Evolutionary conservation across 805 yeast species (phyloP).

Genomic region (Cyberlindnera petersonii): DNA sequence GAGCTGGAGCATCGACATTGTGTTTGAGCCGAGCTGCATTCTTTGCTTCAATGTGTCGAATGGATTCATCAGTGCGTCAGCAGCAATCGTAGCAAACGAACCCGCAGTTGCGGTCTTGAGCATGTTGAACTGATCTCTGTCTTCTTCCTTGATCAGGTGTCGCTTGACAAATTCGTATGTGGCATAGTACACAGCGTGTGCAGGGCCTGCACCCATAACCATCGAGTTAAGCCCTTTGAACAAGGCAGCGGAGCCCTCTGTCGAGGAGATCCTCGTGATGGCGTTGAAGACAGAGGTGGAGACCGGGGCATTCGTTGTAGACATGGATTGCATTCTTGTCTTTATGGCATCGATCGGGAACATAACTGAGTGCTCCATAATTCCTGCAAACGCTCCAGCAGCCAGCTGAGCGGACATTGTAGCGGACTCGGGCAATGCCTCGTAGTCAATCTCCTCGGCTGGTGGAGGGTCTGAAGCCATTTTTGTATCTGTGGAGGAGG

Average conservation of each 20-base stretch:
- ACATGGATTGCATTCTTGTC: conserved; percentile 78
- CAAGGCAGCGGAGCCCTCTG: conserved; percentile 83
- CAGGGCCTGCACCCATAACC: conserved; percentile 97
- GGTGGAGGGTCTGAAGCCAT: not conserved
- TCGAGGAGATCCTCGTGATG: conserved; percentile 69
- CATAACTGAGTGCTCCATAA: conserved; percentile 97
- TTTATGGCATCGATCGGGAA: conserved; percentile 95
- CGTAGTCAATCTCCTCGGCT: conserved; percentile 69
- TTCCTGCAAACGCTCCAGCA: conserved; percentile 99
- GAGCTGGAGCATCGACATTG: conserved; percentile 28
- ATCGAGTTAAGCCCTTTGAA: conserved; percentile 96
- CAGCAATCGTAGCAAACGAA: conserved; percentile 84
- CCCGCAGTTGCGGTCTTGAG: conserved; percentile 84
- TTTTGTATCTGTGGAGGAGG: not conserved
- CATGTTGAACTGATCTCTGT: conserved; percentile 54
- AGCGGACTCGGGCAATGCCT: conserved; percentile 84
- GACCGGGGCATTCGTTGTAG: conserved; percentile 17
- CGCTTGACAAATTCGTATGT: conserved; percentile 75
- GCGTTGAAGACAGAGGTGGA: conserved; percentile 54
- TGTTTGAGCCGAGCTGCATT: conserved; percentile 59
- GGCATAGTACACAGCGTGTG: conserved; percentile 95
- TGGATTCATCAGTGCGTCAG: conserved; percentile 96
- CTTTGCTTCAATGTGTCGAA: conserved; percentile 94
- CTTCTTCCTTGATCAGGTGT: conserved; percentile 32
- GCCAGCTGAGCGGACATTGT: conserved; percentile 74